Conservation (phyloP, 2,329 filamentous ascomycete species). For the Aspergillus piperis region DNA sequence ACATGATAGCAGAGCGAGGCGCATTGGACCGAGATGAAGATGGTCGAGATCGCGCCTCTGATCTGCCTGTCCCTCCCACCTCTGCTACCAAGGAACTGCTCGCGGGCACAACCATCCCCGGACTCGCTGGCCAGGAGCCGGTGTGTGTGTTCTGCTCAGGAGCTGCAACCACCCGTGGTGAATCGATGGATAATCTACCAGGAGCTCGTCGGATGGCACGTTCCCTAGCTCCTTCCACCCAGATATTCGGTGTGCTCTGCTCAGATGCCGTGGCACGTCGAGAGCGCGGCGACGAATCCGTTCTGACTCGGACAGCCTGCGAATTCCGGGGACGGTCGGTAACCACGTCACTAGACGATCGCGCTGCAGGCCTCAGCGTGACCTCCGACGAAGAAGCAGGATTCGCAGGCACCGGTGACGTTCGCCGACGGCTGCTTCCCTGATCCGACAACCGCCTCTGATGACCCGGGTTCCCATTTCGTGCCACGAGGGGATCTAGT, state of each 20-base stretch:
- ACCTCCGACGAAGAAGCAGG: conserved; percentile 39
- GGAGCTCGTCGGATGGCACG: conserved; percentile 23
- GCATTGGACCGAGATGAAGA: conserved; percentile 34
- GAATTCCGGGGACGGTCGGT: conserved; percentile 33
- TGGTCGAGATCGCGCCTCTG: conserved; percentile 32
- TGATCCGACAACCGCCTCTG: conserved; percentile 42
- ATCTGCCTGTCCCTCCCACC: conserved; percentile 20
- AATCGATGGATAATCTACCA: conserved; percentile 28
- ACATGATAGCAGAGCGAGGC: conserved; percentile 42
- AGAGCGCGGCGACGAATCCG: conserved; percentile 28
- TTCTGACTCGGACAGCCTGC: conserved; percentile 26
- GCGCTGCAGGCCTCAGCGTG: conserved; percentile 32
- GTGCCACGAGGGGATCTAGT: conserved; percentile 31
- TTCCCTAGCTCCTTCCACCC: conserved; percentile 26
- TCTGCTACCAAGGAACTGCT: conserved; percentile 18
- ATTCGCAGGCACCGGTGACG: conserved; percentile 36
- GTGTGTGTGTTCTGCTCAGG: conserved; percentile 15
- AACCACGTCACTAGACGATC: conserved; percentile 41
- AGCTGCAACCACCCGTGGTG: conserved; percentile 24
- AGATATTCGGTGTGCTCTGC: conserved; percentile 28
- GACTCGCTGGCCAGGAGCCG: conserved; percentile 12
- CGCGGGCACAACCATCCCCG: conserved; percentile 14
- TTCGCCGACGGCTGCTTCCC: conserved; percentile 31
- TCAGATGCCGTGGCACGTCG: conserved; percentile 39
- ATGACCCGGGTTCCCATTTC: conserved; percentile 27